phyloP scores from a whole-genome alignment of 352 stramenopile genomes.

The Pythium rishiriense region DNA sequence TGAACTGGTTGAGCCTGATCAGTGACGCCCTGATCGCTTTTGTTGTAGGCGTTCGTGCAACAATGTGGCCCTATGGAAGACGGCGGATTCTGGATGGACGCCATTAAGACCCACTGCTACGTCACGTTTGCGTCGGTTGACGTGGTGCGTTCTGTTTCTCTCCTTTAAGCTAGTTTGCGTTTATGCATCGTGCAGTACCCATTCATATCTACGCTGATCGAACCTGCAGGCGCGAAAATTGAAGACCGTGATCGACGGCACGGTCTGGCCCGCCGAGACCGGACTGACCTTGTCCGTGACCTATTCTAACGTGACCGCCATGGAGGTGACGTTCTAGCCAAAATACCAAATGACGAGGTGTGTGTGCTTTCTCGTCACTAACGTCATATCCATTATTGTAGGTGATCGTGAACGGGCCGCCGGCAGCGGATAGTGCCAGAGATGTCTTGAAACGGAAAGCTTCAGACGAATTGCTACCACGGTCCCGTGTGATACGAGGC shows the following conservation, averaged over 20 bases:
- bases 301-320: slow-evolving; percentile 43
- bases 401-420: background rate
- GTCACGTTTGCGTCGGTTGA: slow-evolving; percentile 53
- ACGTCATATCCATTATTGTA: background rate
- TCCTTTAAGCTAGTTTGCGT: background rate
- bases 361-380: too few species aligned
- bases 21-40: background rate
- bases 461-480: background rate
- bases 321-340: slow-evolving; percentile 33
- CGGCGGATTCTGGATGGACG: slow-evolving; percentile 86
- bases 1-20: too few species aligned
- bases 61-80: slow-evolving; percentile 57
- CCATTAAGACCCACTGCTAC: slow-evolving; percentile 88
- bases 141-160: slow-evolving; percentile 8
- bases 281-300: slow-evolving; percentile 44
- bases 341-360: background rate
- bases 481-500: slow-evolving; percentile 5
- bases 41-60: slow-evolving; percentile 54
- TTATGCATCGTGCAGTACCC: background rate
- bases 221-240: slow-evolving; percentile 54
- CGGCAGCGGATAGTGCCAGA: background rate
- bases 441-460: slow-evolving; percentile 1
- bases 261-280: slow-evolving; percentile 66
- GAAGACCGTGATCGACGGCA: slow-evolving; percentile 46
- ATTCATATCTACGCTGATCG: background rate